These are phyloP conservation scores for Aspergillus alliaceus DNA, from an alignment of 2,329 filamentous ascomycete genomes.

Conservation along the genomic window DNA sequence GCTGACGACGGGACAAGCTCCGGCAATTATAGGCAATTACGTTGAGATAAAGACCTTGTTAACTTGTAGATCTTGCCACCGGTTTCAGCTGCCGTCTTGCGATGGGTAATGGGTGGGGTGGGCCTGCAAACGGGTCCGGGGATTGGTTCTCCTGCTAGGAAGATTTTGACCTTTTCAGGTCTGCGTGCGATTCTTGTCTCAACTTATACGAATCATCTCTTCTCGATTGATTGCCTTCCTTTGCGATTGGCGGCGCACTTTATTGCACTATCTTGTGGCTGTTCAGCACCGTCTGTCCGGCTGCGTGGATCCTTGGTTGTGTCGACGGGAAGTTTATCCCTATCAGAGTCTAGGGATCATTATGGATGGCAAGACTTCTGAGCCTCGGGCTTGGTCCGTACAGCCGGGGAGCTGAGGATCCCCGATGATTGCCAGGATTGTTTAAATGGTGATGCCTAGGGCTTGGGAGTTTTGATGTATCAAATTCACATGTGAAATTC, in stretches of 20 bases:
- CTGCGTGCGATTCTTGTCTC: not conserved
- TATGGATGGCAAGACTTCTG: not conserved
- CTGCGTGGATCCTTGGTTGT: not conserved
- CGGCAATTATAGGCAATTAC: not conserved
- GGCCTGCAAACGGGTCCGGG: constrained; percentile 4
- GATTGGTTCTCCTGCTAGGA: constrained; percentile 1
- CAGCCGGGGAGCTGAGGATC: not conserved
- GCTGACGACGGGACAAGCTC: not conserved
- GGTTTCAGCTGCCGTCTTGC: constrained; percentile 19
- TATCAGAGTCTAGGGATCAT: not conserved
- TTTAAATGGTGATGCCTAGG: no score
- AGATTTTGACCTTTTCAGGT: not conserved
- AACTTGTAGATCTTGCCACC: constrained; percentile 14
- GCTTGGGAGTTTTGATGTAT: not conserved
- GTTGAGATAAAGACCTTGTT: constrained; percentile 3
- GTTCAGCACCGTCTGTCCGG: not conserved
- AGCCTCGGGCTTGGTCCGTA: not conserved
- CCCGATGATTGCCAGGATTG: not conserved
- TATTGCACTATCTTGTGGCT: not conserved
- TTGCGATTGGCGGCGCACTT: not conserved
- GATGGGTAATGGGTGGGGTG: constrained; percentile 5
- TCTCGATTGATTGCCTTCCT: not conserved
- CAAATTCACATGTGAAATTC: not conserved
- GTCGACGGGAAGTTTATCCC: not conserved
- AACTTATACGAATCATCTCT: not conserved